These are phyloP conservation scores for Pythium scleroteichum DNA, from an alignment of 352 stramenopile species.

Conservation along the genomic window DNA sequence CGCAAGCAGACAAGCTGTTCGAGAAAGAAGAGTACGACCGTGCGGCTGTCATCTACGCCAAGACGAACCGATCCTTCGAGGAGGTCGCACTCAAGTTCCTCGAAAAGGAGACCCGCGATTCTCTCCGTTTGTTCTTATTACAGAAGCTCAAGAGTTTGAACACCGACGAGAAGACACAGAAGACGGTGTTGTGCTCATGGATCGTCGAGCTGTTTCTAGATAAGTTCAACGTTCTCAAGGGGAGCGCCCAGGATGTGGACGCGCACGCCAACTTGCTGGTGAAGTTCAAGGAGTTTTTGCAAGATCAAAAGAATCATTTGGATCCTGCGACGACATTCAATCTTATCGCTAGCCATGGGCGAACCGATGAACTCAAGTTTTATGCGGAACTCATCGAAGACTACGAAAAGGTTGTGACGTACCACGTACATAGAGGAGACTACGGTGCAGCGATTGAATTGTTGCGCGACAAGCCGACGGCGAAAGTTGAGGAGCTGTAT, in stretches of 20 bases:
- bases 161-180: slow-evolving; percentile 88
- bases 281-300: slow-evolving; percentile 92
- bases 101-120: slow-evolving; percentile 79
- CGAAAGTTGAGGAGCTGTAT: slow-evolving; percentile 92
- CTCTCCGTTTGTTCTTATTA: slow-evolving; percentile 86
- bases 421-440: slow-evolving; percentile 90
- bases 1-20: slow-evolving; percentile 91
- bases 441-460: slow-evolving; percentile 90
- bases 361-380: slow-evolving; percentile 90
- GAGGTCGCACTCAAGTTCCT: slow-evolving; percentile 92
- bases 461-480: slow-evolving; percentile 84
- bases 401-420: slow-evolving; percentile 93
- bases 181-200: slow-evolving; percentile 92
- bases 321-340: slow-evolving; percentile 91
- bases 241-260: slow-evolving; percentile 82
- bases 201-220: slow-evolving; percentile 93
- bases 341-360: slow-evolving; percentile 90
- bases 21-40: slow-evolving; percentile 82
- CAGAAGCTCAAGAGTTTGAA: slow-evolving; percentile 87
- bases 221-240: slow-evolving; percentile 88
- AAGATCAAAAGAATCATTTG: slow-evolving; percentile 86
- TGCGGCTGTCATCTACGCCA: slow-evolving; percentile 88
- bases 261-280: slow-evolving; percentile 84
- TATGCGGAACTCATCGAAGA: slow-evolving; percentile 93
- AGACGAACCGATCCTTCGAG: slow-evolving; percentile 89